phyloP scores from a whole-genome alignment of 179 eudicot genomes.

The Amaranthus tricolor region DNA sequence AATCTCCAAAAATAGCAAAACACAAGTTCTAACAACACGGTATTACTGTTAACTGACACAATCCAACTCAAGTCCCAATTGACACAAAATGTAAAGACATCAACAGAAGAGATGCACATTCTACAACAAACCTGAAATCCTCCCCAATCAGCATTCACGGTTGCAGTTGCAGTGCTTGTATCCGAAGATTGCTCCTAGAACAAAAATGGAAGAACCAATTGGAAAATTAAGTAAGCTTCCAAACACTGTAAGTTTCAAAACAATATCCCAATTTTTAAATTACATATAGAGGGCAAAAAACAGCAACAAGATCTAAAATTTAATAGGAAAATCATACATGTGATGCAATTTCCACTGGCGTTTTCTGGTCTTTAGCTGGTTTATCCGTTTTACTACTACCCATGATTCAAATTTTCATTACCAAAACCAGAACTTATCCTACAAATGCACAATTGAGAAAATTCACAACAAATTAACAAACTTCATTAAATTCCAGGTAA shows the following conservation, averaged over 20 bases:
- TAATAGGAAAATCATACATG: conserved; percentile 23
- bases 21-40: conserved; percentile 1
- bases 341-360: conserved; percentile 39
- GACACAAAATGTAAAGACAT: conserved; percentile 6
- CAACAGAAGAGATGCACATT: conserved; percentile 1
- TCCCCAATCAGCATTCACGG: conserved; percentile 84
- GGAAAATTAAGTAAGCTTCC: conserved; percentile 11
- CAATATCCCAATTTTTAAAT: neutral
- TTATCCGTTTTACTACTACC: conserved; percentile 81
- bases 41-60: neutral
- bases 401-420: conserved; percentile 45
- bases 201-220: neutral
- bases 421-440: conserved; percentile 32
- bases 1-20: neutral
- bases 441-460: conserved; percentile 14
- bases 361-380: conserved; percentile 68
- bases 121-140: conserved; percentile 74
- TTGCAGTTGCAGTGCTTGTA: conserved; percentile 47
- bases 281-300: neutral
- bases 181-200: conserved; percentile 70
- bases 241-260: conserved; percentile 8
- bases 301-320: conserved; percentile 9
- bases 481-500: neutral
- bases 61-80: neutral
- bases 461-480: conserved; percentile 9